Conservation (phyloP, 2,329 filamentous ascomycete genomes). For the Lithohypha guttulata region DNA sequence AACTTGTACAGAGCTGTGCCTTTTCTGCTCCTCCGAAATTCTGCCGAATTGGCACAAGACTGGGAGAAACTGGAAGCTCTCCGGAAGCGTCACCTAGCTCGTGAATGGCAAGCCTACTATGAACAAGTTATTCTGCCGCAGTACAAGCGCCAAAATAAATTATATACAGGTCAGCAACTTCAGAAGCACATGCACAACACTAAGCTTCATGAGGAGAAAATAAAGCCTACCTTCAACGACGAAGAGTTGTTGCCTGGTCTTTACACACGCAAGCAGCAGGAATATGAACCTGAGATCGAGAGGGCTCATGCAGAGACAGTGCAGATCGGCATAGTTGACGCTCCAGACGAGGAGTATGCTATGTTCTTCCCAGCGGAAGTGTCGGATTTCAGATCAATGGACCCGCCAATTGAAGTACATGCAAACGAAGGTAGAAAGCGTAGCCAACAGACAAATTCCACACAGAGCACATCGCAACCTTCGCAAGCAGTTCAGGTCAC, state of each 20-base stretch:
- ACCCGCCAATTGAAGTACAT: not conserved
- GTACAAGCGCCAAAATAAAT: slow-evolving; percentile 16
- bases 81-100: slow-evolving; percentile 12
- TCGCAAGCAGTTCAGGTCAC: not conserved
- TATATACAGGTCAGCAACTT: slow-evolving; percentile 5
- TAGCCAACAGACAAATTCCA: slow-evolving; percentile 5
- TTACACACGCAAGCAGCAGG: slow-evolving; percentile 8
- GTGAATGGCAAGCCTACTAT: slow-evolving; percentile 19
- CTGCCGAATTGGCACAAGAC: slow-evolving; percentile 21
- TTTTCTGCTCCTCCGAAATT: slow-evolving; percentile 21
- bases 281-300: slow-evolving; percentile 1
- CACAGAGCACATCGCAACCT: slow-evolving; percentile 6
- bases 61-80: no score
- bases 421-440: slow-evolving; percentile 8
- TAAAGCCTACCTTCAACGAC: not conserved
- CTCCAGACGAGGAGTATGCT: not conserved
- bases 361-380: not conserved
- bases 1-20: slow-evolving; percentile 20
- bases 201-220: not conserved
- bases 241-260: slow-evolving; percentile 4
- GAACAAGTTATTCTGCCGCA: slow-evolving; percentile 16
- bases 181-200: not conserved
- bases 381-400: not conserved
- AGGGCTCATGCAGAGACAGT: slow-evolving; percentile 3
- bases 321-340: not conserved